phyloP scores from a whole-genome alignment of 2,329 filamentous ascomycete genomes.

The Daldinia eschscholtzii region DNA sequence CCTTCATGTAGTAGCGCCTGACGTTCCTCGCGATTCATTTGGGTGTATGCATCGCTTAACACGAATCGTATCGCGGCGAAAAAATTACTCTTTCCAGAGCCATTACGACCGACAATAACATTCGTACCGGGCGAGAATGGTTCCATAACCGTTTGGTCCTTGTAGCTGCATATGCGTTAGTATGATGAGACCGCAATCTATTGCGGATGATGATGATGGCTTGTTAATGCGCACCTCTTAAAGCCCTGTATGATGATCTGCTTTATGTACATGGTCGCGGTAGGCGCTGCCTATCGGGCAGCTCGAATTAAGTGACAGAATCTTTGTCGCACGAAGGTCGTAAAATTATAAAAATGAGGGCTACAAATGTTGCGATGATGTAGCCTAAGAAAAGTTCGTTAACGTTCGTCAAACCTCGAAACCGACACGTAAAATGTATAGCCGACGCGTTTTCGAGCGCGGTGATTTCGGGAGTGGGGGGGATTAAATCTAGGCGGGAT shows the following conservation, averaged over 20 bases:
- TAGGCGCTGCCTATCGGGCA: constrained; percentile 53
- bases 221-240: constrained; percentile 78
- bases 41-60: constrained; percentile 95
- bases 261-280: constrained; percentile 90
- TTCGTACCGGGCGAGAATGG: constrained; percentile 98
- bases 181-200: constrained; percentile 23
- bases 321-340: constrained; percentile 44
- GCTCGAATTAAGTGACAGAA: constrained; percentile 48
- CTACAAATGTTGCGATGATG: constrained; percentile 40
- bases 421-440: constrained; percentile 47
- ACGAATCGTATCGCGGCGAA: constrained; percentile 99
- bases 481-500: constrained; percentile 22
- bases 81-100: constrained; percentile 99
- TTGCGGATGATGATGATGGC: constrained; percentile 41
- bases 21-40: constrained; percentile 95
- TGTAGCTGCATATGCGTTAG: constrained; percentile 77
- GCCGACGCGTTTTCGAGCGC: constrained; percentile 49
- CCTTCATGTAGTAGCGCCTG: constrained; percentile 98
- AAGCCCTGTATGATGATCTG: constrained; percentile 99
- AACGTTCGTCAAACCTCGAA: constrained; percentile 30
- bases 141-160: constrained; percentile 98
- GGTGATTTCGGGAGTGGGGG: constrained; percentile 39
- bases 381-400: constrained; percentile 26
- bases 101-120: constrained; percentile 98
- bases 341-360: constrained; percentile 19